Evolutionary conservation across 768 basidiomycete species (phyloP).

Genomic region (Psilocybe subaeruginosa): DNA sequence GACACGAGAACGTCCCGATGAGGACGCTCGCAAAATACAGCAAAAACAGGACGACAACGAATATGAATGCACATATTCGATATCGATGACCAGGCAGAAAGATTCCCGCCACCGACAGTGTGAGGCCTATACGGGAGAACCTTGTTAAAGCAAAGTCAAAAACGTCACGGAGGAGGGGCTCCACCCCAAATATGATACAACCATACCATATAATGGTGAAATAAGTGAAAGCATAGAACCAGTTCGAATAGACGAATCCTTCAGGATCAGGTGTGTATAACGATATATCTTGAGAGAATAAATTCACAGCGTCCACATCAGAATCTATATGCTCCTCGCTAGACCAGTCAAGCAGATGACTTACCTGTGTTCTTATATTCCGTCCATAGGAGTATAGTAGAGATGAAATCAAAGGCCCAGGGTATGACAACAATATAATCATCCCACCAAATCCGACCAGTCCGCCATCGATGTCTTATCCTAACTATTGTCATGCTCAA

Average conservation of each 20-base stretch:
- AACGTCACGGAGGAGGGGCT: neutral
- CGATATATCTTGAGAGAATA: neutral
- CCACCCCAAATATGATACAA: neutral
- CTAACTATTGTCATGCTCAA: constrained; percentile 21
- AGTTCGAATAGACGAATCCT: constrained; percentile 11
- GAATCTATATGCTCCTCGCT: neutral
- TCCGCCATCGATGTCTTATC: constrained; percentile 20
- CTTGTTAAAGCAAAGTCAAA: neutral
- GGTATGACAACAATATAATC: constrained; percentile 23
- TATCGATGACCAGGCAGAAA: constrained; percentile 16
- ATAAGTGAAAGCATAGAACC: constrained; percentile 10
- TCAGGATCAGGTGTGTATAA: neutral
- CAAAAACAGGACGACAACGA: constrained; percentile 4
- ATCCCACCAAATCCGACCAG: constrained; percentile 27
- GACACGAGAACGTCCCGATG: constrained; percentile 10
- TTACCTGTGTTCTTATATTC: constrained; percentile 13
- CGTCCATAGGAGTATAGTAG: constrained; percentile 19
- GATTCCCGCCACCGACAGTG: constrained; percentile 18
- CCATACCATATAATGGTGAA: constrained; percentile 16
- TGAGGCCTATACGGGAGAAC: constrained; percentile 16
- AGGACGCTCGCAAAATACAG: constrained; percentile 13
- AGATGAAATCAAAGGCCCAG: constrained; percentile 15
- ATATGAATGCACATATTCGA: constrained; percentile 7
- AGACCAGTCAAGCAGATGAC: neutral
- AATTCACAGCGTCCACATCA: neutral